phyloP scores from a whole-genome alignment of 768 basidiomycete species.

The Ramaria sp. region DNA sequence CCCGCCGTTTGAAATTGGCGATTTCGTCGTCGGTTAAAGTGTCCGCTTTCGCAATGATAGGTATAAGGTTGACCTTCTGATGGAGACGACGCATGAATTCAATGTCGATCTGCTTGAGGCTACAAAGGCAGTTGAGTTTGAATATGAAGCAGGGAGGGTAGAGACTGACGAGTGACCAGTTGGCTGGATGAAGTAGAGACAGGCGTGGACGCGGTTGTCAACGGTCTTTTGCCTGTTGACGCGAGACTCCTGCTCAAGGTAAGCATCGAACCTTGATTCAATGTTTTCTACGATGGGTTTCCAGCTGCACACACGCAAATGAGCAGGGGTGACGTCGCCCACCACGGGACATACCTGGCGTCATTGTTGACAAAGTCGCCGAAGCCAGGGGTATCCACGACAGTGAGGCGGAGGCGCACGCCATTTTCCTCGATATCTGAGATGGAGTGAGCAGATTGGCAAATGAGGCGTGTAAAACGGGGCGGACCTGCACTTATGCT shows the following conservation, averaged over 20 bases:
- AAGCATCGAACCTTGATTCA: conserved; percentile 94
- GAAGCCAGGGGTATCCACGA: conserved; percentile 98
- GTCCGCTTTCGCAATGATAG: conserved; percentile 96
- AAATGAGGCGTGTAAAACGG: background rate
- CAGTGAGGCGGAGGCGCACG: conserved; percentile 92
- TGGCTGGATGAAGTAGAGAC: conserved; percentile 97
- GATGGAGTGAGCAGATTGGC: conserved; percentile 2
- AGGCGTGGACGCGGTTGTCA: conserved; percentile 97
- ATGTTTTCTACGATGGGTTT: conserved; percentile 98
- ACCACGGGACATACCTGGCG: conserved; percentile 77
- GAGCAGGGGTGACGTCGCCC: background rate
- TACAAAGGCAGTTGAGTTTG: conserved; percentile 22
- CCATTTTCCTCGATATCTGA: conserved; percentile 98
- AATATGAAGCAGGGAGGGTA: background rate
- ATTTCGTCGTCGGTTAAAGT: conserved; percentile 97
- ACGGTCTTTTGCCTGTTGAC: conserved; percentile 90
- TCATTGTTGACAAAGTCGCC: conserved; percentile 99
- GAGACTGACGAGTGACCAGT: conserved; percentile 88
- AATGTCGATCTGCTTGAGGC: conserved; percentile 95
- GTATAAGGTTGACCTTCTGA: conserved; percentile 96
- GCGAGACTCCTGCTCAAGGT: conserved; percentile 96
- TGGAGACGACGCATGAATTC: conserved; percentile 98
- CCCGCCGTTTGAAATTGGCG: conserved; percentile 83
- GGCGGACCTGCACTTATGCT: conserved; percentile 89
- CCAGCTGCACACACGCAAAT: conserved; percentile 63